Base-by-base conservation (phyloP, 441 rosid genomes). In the Adansonia madagascariensis region DNA sequence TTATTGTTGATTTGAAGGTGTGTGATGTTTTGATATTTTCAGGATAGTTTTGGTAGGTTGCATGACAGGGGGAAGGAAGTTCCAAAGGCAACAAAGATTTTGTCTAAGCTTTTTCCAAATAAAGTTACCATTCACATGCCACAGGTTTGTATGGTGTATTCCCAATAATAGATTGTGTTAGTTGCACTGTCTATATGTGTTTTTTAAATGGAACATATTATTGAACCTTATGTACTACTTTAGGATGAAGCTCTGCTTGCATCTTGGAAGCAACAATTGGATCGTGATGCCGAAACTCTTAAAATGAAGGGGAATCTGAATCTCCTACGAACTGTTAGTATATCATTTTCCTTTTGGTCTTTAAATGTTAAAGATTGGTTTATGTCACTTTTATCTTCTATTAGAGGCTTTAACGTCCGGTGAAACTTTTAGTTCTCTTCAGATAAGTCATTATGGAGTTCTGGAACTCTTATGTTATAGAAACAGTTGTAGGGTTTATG, bases 1-100 rank as follows among this genome's bases (percentile, higher is more conserved):
- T 68, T 72, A 41, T 62, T 78, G 71, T 41, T 81, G 82, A 79
- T 76, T 75, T 80, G 65, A 22, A 62, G 77, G 78, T 79, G 66
- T 71, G 20, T 81, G 83, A 53, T 60, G 31, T 56, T 57, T 71
- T 70, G 47, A 47, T 80, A 5, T 85, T 72, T 43, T 84, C 96
- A 91, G 96, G 96, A 90, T 85, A 89, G 91, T 80, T 90, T 90
- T 83, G 94, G 96, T 80, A 89, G 94, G 81, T 85, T 90, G 75
- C 89, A 88, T 82, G 96, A 90, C 63, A 85, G 91, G 82, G 96
- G 92, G 70, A 91, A 91, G 85, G 96, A 90, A 84, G 89, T 89
- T 77, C 92, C 94, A 1, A 91, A 89, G 85, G 90, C 89, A 69
- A 84, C 91, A 44, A 91, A 90, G 84, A 81, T 85, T 82, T 82